These are phyloP conservation scores for Picochlorum costavermella DNA, from an alignment of 139 green algal species.

Conservation along the genomic window DNA sequence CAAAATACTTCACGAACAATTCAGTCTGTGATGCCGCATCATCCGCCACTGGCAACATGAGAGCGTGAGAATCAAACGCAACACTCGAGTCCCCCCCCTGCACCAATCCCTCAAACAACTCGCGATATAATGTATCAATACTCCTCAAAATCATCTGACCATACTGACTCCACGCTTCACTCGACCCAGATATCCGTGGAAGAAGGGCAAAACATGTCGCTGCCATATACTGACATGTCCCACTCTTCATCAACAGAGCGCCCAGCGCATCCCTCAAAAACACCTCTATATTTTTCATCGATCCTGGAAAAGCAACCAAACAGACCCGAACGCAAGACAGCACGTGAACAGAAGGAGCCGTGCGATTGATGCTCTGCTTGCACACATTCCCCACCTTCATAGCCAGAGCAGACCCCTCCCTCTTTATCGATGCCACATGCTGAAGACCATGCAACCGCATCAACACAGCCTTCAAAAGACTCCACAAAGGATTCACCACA, in stretches of 20 bases:
- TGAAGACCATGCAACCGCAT: no score
- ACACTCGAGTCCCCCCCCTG: no score
- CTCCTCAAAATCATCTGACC: not conserved
- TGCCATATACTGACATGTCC: not conserved
- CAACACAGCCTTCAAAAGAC: no score
- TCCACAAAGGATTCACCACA: no score
- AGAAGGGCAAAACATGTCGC: not conserved
- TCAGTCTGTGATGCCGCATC: not conserved
- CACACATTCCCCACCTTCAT: no score
- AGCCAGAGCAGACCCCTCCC: no score
- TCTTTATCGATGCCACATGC: no score
- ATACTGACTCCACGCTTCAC: not conserved
- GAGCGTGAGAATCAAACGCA: no score
- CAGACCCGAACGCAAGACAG: not conserved
- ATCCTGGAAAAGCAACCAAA: not conserved
- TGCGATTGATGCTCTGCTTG: not conserved
- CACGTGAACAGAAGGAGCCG: not conserved
- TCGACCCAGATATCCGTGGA: not conserved
- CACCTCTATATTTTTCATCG: not conserved
- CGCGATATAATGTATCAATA: not conserved
- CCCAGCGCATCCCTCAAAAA: not conserved
- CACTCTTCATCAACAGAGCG: not conserved
- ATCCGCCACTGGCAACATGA: no score
- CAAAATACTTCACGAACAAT: not conserved
- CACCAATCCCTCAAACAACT: not conserved